Conservation (phyloP, 192 early-diverging fungal genomes). For the Coemansia nantahalensis region DNA sequence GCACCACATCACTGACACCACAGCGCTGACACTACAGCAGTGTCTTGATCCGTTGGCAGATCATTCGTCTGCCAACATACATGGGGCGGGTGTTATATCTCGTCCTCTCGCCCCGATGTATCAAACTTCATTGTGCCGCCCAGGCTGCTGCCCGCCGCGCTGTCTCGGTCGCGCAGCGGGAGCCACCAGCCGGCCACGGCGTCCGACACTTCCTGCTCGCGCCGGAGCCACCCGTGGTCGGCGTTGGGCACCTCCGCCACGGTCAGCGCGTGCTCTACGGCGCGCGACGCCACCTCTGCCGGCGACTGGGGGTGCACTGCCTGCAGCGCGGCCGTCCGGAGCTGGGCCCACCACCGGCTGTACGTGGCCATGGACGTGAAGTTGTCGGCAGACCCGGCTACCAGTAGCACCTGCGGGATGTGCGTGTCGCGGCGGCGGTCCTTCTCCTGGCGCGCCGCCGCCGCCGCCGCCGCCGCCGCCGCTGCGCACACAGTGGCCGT, state of each 20-base stretch:
- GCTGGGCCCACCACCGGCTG: constrained; percentile 38
- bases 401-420: constrained; percentile 33
- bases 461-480: constrained; percentile 14
- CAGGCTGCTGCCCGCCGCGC: too few species aligned
- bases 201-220: constrained; percentile 46
- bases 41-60: too few species aligned
- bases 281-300: constrained; percentile 10
- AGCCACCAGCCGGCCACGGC: constrained; percentile 35
- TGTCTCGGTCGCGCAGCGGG: too few species aligned
- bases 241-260: constrained; percentile 26
- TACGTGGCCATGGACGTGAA: constrained; percentile 38
- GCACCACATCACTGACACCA: too few species aligned
- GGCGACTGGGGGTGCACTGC: constrained; percentile 7
- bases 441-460: constrained; percentile 1
- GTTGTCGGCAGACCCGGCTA: constrained; percentile 37
- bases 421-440: constrained; percentile 1
- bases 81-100: too few species aligned
- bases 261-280: constrained; percentile 26
- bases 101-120: too few species aligned
- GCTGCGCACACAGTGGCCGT: constrained; percentile 16
- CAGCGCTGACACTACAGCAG: too few species aligned
- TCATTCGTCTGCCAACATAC: too few species aligned
- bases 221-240: constrained; percentile 51
- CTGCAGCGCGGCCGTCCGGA: constrained; percentile 17
- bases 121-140: too few species aligned